Conservation (phyloP, 345 rosid genomes). For the Schrenkiella parvula region DNA sequence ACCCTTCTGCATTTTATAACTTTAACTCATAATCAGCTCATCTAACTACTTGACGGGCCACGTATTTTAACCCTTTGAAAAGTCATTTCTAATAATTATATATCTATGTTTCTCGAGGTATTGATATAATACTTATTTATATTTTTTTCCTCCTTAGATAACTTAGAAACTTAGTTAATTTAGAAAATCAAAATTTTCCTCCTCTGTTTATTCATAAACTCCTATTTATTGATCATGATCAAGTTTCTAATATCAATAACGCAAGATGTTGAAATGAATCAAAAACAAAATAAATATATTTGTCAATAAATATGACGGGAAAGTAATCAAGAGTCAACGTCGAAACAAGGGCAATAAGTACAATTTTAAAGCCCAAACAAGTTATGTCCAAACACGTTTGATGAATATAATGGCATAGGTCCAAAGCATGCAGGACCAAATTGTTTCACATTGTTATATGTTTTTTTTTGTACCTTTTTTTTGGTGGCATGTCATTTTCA, state of each 20-base stretch:
- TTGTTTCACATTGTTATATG: background rate
- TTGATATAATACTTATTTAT: too few species aligned
- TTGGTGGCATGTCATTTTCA: constrained; percentile 18
- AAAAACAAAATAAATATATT: background rate
- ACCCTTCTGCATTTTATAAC: constrained; percentile 2
- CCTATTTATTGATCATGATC: background rate
- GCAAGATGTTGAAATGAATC: background rate
- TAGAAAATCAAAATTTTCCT: background rate
- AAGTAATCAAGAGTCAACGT: constrained; percentile 23
- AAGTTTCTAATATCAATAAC: background rate
- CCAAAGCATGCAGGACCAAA: constrained; percentile 30
- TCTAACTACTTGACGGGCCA: constrained; percentile 7
- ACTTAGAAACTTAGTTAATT: background rate
- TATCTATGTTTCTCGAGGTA: background rate
- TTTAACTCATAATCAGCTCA: constrained; percentile 11
- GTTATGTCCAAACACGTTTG: constrained; percentile 28
- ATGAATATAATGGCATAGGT: constrained; percentile 19
- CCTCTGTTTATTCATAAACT: background rate
- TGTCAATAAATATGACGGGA: background rate
- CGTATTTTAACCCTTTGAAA: background rate
- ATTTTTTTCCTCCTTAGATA: too few species aligned
- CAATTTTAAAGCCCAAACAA: constrained; percentile 23
- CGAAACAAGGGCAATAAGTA: constrained; percentile 10
- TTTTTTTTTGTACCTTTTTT: background rate
- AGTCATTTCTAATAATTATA: background rate